Percentiles rank a stretch among this genome's conserved stretches.
Evolutionary conservation across 2,329 filamentous ascomycete species (phyloP).

Genomic region (Penicillium verrucosum): DNA sequence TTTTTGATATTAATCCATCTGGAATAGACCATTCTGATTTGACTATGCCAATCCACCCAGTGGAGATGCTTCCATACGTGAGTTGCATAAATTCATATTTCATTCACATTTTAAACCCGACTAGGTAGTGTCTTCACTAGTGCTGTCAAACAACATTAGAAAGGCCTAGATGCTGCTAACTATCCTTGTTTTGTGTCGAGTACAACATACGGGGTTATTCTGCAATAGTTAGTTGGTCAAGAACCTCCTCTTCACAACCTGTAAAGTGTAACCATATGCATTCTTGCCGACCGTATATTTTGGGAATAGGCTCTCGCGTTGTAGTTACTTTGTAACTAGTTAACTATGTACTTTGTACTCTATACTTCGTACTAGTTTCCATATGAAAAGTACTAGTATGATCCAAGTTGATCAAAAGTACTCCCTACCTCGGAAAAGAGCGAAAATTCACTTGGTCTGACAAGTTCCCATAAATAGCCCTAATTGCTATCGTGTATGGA

Average conservation of each 20-base stretch:
- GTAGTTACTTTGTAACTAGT: too few relatives aligned
- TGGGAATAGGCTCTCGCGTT: not conserved
- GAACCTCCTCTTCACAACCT: not conserved
- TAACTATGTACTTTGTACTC: not conserved
- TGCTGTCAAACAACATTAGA: not conserved
- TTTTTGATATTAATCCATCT: not conserved
- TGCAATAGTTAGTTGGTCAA: too few relatives aligned
- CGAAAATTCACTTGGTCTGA: not conserved
- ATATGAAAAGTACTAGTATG: not conserved
- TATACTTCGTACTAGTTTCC: not conserved
- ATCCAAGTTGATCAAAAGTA: not conserved
- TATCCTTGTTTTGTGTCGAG: not conserved
- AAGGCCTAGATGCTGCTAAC: not conserved
- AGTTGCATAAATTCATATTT: constrained; percentile 1
- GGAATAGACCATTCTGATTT: not conserved
- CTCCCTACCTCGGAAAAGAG: not conserved
- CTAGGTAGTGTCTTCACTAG: not conserved
- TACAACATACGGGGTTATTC: too few relatives aligned
- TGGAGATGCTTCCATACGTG: not conserved
- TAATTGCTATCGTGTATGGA: not conserved
- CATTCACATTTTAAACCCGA: not conserved
- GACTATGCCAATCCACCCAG: not conserved
- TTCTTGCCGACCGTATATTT: not conserved
- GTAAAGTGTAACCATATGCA: not conserved
- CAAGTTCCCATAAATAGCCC: too few relatives aligned